Base-by-base conservation (phyloP, 805 yeast species). In the Myxozyma vanderwaltii region DNA sequence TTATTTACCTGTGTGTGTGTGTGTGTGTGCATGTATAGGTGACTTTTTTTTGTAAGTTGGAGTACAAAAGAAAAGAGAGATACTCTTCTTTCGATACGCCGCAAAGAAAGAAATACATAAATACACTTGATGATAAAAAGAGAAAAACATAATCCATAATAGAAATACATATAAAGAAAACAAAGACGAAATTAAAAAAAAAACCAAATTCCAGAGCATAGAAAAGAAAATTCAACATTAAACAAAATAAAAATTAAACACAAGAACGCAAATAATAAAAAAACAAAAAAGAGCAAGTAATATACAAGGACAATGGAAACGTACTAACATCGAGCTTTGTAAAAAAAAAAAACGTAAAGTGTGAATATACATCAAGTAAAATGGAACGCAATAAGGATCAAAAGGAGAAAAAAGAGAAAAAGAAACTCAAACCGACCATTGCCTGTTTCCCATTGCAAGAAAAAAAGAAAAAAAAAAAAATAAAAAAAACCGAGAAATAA, bases 361-460 rank as follows among this genome's bases (percentile, higher is more conserved):
- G n/a, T n/a, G n/a, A n/a, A n/a, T n/a, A 23, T 17, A 8, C 17
- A 35, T 12, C 23, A 48, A 13, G 23, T 12, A 23, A 29, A 29
- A 10, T 7, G 10, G 33, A 35, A 46, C 17, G n/a, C 21, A 19
- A 27, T n/a, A n/a, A n/a, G n/a, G n/a, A n/a, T n/a, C n/a, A n/a
- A n/a, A n/a, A n/a, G n/a, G 39, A 43, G 33, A 23, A 12, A 23
- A 38, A 12, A 33, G n/a, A 52, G 38, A 51, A 21, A 41, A 15
- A 33, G 36, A 33, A 43, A 45, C 5, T n/a, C n/a, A 52, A 43
- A 26, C 48, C 41, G 41, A 45, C 43, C 43, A 33, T 48, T 24
- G 21, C 43, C 31, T 26, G 50, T 46, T n/a, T 27, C 48, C 48
- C 48, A 24, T 43, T 38, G 41, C 41, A 41, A 41, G 6, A 19